Base-by-base conservation (phyloP, 208 protist species). In the Leishmania guyanensis region DNA sequence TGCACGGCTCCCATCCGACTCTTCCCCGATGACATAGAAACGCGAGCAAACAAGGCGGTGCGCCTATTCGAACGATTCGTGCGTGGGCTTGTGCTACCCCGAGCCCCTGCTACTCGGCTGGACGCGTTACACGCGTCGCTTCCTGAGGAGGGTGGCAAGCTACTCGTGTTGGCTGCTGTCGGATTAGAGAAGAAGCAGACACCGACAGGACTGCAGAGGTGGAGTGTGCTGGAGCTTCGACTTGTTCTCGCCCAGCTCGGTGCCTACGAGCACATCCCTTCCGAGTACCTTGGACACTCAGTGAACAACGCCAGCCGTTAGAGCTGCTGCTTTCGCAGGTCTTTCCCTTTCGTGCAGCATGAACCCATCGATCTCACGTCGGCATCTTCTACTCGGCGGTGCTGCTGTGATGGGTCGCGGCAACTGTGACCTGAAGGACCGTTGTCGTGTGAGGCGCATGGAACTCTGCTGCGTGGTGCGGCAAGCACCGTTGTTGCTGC, bases 171-270 rank as follows among this genome's bases (percentile, higher is more conserved):
- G 50, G 81, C 84, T 3, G 76, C 62, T n/a, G 58, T 76, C 17
- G 78, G 76, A 26, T 66, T 94, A 33, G 26, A 68, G 53, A 58
- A 80, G 62, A 91, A 92, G 77, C 48, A 81, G 10, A 36, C 46
- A 16, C 86, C 76, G n/a, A 64, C 87, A 29, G 91, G 91, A 10
- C 88, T 87, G 14, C 91, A 93, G 85, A 89, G 88, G 80, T 94
- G 91, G 89, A 91, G 82, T 70, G 85, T 81, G 75, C 58, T 89
- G n/a, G 91, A 94, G 53, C 66, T 93, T 43, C 87, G 91, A n/a
- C 64, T 94, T 46, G 75, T 77, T 46, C 82, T 94, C n/a, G 79
- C 81, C 50, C 87, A 86, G 14, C 51, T 91, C 54, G 78, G 83
- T 33, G 88, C 88, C 10, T 94, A 92, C 80, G 82, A 76, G 1